phyloP scores from a whole-genome alignment of 2,329 filamentous ascomycete genomes.

The Phialophora chinensis region DNA sequence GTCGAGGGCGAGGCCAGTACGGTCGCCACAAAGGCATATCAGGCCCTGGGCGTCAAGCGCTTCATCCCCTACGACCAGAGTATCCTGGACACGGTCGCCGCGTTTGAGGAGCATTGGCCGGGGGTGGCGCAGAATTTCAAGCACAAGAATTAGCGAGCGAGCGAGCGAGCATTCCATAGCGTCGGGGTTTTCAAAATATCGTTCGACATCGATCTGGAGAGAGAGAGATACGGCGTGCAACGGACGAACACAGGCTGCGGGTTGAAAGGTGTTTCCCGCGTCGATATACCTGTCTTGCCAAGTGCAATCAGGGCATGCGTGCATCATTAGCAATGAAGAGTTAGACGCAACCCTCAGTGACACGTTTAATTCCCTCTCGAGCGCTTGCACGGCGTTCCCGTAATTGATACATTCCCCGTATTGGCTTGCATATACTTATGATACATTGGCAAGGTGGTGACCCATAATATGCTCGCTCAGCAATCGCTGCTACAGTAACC shows the following conservation, averaged over 20 bases:
- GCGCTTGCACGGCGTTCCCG: too few species aligned
- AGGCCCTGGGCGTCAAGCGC: constrained; percentile 34
- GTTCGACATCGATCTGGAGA: background rate
- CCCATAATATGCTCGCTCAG: background rate
- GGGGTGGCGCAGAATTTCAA: constrained; percentile 30
- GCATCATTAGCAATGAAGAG: background rate
- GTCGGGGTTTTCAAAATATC: too few species aligned
- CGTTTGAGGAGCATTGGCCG: constrained; percentile 38
- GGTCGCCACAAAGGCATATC: constrained; percentile 33
- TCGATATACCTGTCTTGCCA: background rate
- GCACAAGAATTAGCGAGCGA: constrained; percentile 12
- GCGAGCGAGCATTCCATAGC: background rate
- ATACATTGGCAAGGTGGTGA: background rate
- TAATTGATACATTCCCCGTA: background rate
- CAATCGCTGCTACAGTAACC: background rate
- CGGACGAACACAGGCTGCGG: too few species aligned
- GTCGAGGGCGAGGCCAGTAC: constrained; percentile 26
- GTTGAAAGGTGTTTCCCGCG: background rate
- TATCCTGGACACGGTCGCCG: constrained; percentile 37
- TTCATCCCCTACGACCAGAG: constrained; percentile 37
- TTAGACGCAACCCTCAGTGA: background rate
- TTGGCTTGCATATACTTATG: background rate
- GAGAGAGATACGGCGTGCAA: background rate
- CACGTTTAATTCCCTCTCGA: background rate
- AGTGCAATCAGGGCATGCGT: background rate